phyloP scores from a whole-genome alignment of 2,329 filamentous ascomycete species.

The Pseudogymnoascus sp. region DNA sequence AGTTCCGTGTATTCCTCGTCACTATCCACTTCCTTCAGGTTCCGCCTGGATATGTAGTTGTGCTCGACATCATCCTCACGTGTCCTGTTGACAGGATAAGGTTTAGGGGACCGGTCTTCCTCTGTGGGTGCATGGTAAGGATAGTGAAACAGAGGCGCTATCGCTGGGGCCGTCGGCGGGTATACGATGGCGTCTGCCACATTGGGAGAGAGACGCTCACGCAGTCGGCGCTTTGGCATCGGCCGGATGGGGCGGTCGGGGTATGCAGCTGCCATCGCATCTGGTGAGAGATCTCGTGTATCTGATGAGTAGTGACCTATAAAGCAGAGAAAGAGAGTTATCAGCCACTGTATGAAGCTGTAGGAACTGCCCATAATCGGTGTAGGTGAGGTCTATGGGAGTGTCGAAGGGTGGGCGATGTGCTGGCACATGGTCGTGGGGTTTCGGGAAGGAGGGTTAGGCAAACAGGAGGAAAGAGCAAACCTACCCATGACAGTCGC shows the following conservation, averaged over 20 bases:
- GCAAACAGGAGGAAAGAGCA: conserved; percentile 11
- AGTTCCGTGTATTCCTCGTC: conserved; percentile 50
- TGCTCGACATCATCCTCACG: conserved; percentile 27
- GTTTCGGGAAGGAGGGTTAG: conserved; percentile 5
- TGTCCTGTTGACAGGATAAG: conserved; percentile 15
- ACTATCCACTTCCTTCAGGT: conserved; percentile 50
- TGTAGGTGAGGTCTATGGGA: neutral
- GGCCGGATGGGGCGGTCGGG: conserved; percentile 90
- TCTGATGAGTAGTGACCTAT: conserved; percentile 31
- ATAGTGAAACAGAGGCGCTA: conserved; percentile 70
- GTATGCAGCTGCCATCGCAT: conserved; percentile 74
- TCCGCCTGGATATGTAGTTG: conserved; percentile 41
- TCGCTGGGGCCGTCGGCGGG: conserved; percentile 65
- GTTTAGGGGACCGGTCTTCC: conserved; percentile 28
- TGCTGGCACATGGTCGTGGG: neutral
- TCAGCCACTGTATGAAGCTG: conserved; percentile 1
- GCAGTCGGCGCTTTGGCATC: conserved; percentile 79
- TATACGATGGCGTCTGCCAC: conserved; percentile 77
- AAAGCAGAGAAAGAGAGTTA: neutral
- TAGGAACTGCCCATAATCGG: neutral
- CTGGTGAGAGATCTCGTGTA: conserved; percentile 54
- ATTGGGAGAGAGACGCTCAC: conserved; percentile 80
- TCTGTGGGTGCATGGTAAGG: conserved; percentile 38
- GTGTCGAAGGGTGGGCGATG: neutral
- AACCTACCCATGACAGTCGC: conserved; percentile 9